Conservation (phyloP, 257 asterid genomes). For the Solanum verrucosum region DNA sequence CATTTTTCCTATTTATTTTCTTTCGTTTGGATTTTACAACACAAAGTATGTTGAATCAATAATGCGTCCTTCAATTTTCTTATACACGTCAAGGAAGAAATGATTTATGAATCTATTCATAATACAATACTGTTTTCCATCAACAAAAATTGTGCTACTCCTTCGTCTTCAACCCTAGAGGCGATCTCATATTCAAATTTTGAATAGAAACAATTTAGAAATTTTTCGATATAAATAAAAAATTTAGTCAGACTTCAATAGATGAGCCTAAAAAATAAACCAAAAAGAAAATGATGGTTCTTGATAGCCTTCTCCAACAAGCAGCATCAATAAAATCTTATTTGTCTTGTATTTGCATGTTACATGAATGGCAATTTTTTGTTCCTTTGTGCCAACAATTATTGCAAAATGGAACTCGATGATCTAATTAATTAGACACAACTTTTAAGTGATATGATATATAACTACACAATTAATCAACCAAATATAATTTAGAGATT, state of each 20-base stretch:
- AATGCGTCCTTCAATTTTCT: not conserved
- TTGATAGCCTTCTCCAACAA: not conserved
- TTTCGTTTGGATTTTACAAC: not conserved
- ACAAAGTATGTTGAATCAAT: slow-evolving; percentile 22
- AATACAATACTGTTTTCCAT: not conserved
- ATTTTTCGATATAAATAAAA: rapidly evolving
- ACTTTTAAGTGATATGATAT: not conserved
- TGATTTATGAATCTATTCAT: not conserved
- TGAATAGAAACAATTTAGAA: not conserved
- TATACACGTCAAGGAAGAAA: not conserved
- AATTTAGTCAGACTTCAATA: not conserved
- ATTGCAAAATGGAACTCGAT: not conserved
- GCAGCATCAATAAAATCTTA: not conserved
- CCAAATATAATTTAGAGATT: not conserved
- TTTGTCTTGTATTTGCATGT: not conserved
- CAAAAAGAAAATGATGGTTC: not conserved
- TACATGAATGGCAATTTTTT: not conserved
- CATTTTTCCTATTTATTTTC: not conserved
- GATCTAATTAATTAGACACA: not conserved
- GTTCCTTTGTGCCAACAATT: not conserved
- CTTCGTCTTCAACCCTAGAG: rapidly evolving
- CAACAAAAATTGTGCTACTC: not conserved
- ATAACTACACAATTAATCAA: not conserved
- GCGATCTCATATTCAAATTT: not conserved
- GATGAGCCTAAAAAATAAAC: rapidly evolving